Conservation (phyloP, 164 flowering plant genomes). For the Amborella trichopoda region DNA sequence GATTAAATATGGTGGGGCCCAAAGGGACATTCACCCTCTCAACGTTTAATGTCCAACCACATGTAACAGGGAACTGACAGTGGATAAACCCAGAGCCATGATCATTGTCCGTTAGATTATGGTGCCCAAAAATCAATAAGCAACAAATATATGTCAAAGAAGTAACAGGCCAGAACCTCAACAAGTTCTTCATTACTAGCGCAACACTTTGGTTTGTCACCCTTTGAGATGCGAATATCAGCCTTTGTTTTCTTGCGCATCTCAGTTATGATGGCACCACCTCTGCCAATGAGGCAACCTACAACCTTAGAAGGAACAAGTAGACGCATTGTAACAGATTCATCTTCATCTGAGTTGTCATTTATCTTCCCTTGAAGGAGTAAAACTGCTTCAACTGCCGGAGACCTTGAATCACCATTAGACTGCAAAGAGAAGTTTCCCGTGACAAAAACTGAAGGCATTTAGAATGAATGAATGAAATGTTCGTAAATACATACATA, state of each 20-base stretch:
- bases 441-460: too few species aligned
- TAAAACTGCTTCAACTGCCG: conserved; percentile 86
- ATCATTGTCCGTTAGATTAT: not conserved
- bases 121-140: conserved; percentile 1
- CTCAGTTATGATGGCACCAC: conserved; percentile 88
- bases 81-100: too few species aligned
- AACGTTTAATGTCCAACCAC: too few species aligned
- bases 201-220: conserved; percentile 55
- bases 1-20: too few species aligned
- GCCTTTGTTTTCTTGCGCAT: conserved; percentile 80
- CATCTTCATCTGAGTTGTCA: conserved; percentile 53
- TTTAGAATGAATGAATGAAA: too few species aligned
- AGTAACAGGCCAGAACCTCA: conserved; percentile 38
- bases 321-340: conserved; percentile 41
- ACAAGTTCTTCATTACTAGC: conserved; percentile 58
- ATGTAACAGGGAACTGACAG: too few species aligned
- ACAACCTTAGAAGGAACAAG: conserved; percentile 80
- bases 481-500: too few species aligned
- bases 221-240: conserved; percentile 82
- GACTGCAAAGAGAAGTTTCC: conserved; percentile 64
- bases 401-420: conserved; percentile 66
- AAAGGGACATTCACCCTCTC: too few species aligned
- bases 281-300: conserved; percentile 89
- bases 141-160: not conserved
- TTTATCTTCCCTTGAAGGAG: conserved; percentile 86